phyloP scores from a whole-genome alignment of 1,139 yeast species.

The Pichia terricola region DNA sequence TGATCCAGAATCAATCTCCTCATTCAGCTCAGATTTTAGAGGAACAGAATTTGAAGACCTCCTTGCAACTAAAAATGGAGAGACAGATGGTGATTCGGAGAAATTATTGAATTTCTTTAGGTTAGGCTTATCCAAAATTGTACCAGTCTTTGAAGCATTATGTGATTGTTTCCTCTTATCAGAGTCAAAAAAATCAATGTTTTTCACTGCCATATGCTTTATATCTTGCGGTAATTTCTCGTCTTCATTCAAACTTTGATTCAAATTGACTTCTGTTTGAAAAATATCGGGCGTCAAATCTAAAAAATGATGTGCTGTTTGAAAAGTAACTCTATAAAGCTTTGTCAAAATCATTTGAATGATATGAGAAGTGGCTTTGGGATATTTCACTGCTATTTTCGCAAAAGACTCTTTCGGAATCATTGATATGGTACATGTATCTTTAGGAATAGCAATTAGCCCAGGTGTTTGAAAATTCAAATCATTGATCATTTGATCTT shows the following conservation, averaged over 20 bases:
- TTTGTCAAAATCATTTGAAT: constrained; percentile 87
- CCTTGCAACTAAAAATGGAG: not conserved
- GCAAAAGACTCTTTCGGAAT: constrained; percentile 81
- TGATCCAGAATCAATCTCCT: constrained; percentile 25
- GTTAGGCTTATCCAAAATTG: not conserved
- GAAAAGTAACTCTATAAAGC: constrained; percentile 82
- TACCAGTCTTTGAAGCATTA: too few species aligned
- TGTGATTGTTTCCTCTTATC: not conserved
- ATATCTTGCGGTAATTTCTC: constrained; percentile 36
- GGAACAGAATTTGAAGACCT: too few species aligned
- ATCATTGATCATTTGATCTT: not conserved
- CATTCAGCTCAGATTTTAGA: not conserved
- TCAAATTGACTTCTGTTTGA: constrained; percentile 64
- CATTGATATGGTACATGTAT: constrained; percentile 78
- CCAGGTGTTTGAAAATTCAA: constrained; percentile 27
- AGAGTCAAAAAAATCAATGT: constrained; percentile 1
- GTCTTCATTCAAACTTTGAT: constrained; percentile 35
- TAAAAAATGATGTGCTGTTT: constrained; percentile 77
- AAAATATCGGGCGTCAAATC: constrained; percentile 79
- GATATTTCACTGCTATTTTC: constrained; percentile 63
- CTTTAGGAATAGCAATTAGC: constrained; percentile 51
- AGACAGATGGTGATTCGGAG: not conserved
- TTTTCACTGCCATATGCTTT: constrained; percentile 18
- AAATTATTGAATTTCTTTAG: not conserved
- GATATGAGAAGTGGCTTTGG: constrained; percentile 86